Base-by-base conservation (phyloP, 768 basidiomycete genomes). In the Kwoniella mangroviensis region DNA sequence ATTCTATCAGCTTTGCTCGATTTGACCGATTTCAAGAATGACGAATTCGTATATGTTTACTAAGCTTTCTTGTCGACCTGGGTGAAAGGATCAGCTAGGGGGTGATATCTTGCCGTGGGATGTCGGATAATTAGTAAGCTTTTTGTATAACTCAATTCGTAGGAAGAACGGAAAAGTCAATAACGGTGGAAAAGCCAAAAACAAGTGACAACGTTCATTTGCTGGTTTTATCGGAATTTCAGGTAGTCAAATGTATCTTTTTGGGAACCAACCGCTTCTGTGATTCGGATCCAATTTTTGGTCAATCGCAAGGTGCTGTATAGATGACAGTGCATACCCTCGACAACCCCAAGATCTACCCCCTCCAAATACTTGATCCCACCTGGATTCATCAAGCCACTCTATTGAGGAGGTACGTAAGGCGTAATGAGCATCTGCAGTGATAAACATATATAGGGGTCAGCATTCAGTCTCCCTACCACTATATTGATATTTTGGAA, bases 401-500 rank as follows among this genome's bases (percentile, higher is more conserved):
- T 70, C 19, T 78, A 77, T 54, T 81, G 68, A 22, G 78, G 62
- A 21, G 92, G 89, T 3, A 85, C 85, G 81, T 91, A 94, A 3
- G 93, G 92, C 76, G 89, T 87, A 54, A 94, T 89, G 21, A 96
- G 87, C 92, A 95, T 93, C 85, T 79, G 26, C 12, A 17, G 22
- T 28, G 55, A 34, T 28, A n/a, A 61, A 15, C 63, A 22, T 15
- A 51, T 4, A 17, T 19, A 17, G n/a, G n/a, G 17, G 22, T 43
- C 22, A 62, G 40, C 61, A 49, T 42, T 26, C 34, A 7, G 6
- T 34, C 0, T 34, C 34, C 6, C 34, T 34, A 34, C 34, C 34
- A 34, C 34, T 34, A 54, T 12, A 19, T 12, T 54, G n/a, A 21
- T 12, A 28, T 15, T 17, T n/a, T 42, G 22, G n/a, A 19, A 68